Evolutionary conservation across 805 yeast genomes (phyloP), one percentile per base, ranked within the genome.

Genomic region (Zygosaccharomyces bailii): DNA sequence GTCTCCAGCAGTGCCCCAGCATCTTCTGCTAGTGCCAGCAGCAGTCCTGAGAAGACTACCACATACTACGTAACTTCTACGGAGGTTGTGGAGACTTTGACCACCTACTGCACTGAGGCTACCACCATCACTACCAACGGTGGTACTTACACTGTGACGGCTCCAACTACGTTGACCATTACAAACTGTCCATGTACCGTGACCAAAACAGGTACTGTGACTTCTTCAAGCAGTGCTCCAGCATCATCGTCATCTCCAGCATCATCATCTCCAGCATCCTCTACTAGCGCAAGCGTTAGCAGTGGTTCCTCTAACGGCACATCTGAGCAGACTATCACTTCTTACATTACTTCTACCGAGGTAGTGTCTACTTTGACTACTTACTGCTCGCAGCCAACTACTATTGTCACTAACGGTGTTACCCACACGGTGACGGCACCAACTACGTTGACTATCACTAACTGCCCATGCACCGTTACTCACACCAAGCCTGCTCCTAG

Each of bases 101-200:
- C 85, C 71, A 85, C 95, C 59, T 85, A 82, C 83, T 86, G 95
- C 71, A 95, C 95, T 66, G 71, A 61, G 53, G 69, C 95, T 42
- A 86, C 95, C 58, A 69, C 75, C 48, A 60, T 86, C 50, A 73
- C 72, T 52, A 78, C 80, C 67, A 82, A 80, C 76, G 75, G 74
- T 74, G 65, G 65, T 65, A 84, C 91, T 63, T 76, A 79, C 79
- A 79, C 85, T 53, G 89, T 83, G 63, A 80, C 89, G 50, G 82
- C 67, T 58, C 81, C 91, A 50, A 84, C 91, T 66, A 85, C 95
- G 56, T 69, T 87, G 60, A 86, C 93, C 67, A 76, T 86, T 79
- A 84, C 95, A 60, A 82, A 86, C 75, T 81, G 86, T 70, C 90
- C 90, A 65, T 86, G 95, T 75, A 84, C 91, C 63, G 60, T 80